A percentile compares a stretch with the other conserved stretches of the same genome.
Conservation (phyloP, 768 basidiomycete species). For the Termitomyces sp. region DNA sequence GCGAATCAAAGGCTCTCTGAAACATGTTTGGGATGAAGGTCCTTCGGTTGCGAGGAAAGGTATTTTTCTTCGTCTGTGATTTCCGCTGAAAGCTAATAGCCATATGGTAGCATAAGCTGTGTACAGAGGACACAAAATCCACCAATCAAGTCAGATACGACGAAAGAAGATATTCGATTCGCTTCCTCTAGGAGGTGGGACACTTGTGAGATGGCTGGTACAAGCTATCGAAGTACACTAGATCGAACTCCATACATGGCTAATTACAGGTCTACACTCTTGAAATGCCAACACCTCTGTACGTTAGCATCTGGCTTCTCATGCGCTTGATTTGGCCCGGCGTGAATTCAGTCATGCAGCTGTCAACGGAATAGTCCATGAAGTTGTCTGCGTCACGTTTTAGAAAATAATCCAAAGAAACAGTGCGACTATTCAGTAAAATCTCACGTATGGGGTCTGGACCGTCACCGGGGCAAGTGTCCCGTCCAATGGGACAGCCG, state of each 20-base stretch:
- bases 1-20: slow-evolving; percentile 64
- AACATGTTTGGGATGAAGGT: slow-evolving; percentile 70
- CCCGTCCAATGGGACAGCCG: slow-evolving; percentile 28
- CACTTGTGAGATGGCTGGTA: not conserved
- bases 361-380: slow-evolving; percentile 45
- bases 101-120: not conserved
- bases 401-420: not conserved
- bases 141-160: not conserved
- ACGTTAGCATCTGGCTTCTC: slow-evolving; percentile 33
- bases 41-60: slow-evolving; percentile 30
- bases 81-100: not conserved
- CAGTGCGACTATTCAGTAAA: not conserved
- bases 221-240: slow-evolving; percentile 2
- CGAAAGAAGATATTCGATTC: not conserved
- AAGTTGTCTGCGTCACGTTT: slow-evolving; percentile 28
- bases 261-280: slow-evolving; percentile 6
- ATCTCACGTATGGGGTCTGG: slow-evolving; percentile 29
- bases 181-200: not conserved
- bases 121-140: not conserved
- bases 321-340: slow-evolving; percentile 34
- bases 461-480: slow-evolving; percentile 26
- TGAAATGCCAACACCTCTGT: slow-evolving; percentile 29
- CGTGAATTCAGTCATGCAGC: slow-evolving; percentile 43
- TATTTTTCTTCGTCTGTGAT: not conserved
- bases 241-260: not conserved